Evolutionary conservation across 495 filamentous ascomycete species (phyloP), one percentile per base, ranked within the genome.

Genomic region (Cercophora newfieldiana): DNA sequence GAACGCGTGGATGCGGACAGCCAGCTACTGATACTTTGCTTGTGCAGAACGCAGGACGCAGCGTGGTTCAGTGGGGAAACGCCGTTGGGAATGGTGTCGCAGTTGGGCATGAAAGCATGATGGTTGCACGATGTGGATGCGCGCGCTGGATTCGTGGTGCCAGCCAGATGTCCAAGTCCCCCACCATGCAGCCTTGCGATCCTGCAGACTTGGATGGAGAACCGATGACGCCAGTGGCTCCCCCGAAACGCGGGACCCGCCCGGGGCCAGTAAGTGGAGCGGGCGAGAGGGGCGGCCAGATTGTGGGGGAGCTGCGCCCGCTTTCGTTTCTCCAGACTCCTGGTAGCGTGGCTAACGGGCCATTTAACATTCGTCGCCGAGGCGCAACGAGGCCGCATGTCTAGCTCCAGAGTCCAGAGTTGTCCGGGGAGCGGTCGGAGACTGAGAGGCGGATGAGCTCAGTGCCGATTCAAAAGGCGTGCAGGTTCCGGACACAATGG

Each of bases 71-170:
- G 37, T 14, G 37, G 37, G 2, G 37, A 44, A 44, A 44, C 37
- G 12, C n/a, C 7, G 28, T 60, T 33, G 21, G 29, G 18, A 44
- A 33, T 44, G 58, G 49, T 22, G 59, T 67, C 29, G 60, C 59
- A 67, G 65, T 67, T 67, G 65, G 65, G 65, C 44, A 67, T 63
- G 37, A 44, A 67, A 56, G 49, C 59, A 62, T 49, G 19, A 50
- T 31, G 55, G 31, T 56, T 24, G 18, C 14, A 26, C n/a, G 56
- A 21, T 47, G 37, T 44, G 37, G 12, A 44, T 44, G 37, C 37
- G 37, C 37, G n/a, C 8, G 7, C 16, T 29, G 53, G 30, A 47
- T 44, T 64, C 31, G 62, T 59, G 63, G 56, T 65, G 26, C 64
- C 30, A 66, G 49, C 56, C 56, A 60, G 64, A 53, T 57, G 47